A percentile compares a stretch with the other conserved stretches of the same genome.
phyloP scores from a whole-genome alignment of 2,329 filamentous ascomycete genomes.

The Leptographium galeiforme region DNA sequence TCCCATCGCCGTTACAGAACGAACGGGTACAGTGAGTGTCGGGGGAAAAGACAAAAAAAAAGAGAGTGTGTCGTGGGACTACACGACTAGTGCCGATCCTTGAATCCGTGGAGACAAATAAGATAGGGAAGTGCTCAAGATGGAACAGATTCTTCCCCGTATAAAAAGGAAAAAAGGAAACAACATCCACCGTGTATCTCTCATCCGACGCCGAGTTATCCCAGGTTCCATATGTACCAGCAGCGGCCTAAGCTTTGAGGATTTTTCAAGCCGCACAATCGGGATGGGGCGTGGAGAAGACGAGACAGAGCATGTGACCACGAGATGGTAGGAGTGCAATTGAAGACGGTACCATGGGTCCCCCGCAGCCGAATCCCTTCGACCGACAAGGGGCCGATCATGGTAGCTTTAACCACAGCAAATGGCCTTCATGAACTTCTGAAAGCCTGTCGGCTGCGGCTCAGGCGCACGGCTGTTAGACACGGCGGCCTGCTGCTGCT shows the following conservation, averaged over 20 bases:
- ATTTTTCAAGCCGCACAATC: neutral
- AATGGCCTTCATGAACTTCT: conserved; percentile 84
- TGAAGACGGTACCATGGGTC: neutral
- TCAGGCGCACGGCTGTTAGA: conserved; percentile 47
- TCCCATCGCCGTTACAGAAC: neutral
- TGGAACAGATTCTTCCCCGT: neutral
- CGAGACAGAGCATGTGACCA: conserved; percentile 1
- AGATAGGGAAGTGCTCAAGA: neutral
- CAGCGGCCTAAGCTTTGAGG: neutral
- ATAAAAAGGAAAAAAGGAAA: neutral
- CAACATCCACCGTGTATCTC: neutral
- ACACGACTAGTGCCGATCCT: neutral
- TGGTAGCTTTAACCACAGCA: conserved; percentile 59
- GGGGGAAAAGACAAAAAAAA: neutral
- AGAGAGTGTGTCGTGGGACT: neutral
- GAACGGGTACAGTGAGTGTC: neutral
- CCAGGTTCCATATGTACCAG: neutral
- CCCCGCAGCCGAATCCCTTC: neutral
- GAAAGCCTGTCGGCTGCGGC: conserved; percentile 65
- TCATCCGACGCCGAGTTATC: neutral
- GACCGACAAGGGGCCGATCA: neutral
- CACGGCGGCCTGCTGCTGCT: conserved; percentile 21
- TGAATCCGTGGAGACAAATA: neutral
- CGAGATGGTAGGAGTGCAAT: neutral
- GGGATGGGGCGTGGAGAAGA: neutral